phyloP scores from a whole-genome alignment of 345 rosid genomes.

The Gossypium australe region DNA sequence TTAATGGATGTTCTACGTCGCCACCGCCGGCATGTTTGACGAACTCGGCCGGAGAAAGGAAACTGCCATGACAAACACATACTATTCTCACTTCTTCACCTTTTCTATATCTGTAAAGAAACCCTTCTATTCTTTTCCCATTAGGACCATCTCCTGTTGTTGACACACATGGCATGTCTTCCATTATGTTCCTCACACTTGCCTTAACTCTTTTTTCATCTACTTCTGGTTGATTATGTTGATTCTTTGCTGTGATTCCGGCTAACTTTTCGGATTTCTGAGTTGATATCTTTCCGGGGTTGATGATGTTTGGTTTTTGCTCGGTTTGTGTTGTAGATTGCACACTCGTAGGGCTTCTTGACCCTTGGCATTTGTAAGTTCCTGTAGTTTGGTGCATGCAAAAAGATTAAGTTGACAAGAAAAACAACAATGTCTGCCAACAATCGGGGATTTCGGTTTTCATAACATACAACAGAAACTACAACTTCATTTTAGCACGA shows the following conservation, averaged over 20 bases:
- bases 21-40: conserved; percentile 80
- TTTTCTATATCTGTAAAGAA: conserved; percentile 63
- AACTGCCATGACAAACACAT: conserved; percentile 86
- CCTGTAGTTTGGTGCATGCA: conserved; percentile 28
- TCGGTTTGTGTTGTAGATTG: conserved; percentile 30
- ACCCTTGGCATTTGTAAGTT: conserved; percentile 32
- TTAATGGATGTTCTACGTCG: conserved; percentile 62
- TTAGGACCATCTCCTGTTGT: conserved; percentile 71
- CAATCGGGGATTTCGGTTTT: background rate
- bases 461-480: no score
- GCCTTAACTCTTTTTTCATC: conserved; percentile 19
- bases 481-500: no score
- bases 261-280: conserved; percentile 12
- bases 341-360: conserved; percentile 40
- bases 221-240: background rate
- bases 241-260: conserved; percentile 1
- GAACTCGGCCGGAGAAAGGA: conserved; percentile 75
- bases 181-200: conserved; percentile 35
- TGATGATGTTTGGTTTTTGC: conserved; percentile 10
- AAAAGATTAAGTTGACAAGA: background rate
- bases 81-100: conserved; percentile 80
- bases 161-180: conserved; percentile 87
- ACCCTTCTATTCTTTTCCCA: conserved; percentile 74
- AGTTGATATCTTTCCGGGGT: background rate
- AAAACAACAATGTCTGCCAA: background rate